Base-by-base conservation (phyloP, 805 yeast genomes). In the Teunomyces stri region DNA sequence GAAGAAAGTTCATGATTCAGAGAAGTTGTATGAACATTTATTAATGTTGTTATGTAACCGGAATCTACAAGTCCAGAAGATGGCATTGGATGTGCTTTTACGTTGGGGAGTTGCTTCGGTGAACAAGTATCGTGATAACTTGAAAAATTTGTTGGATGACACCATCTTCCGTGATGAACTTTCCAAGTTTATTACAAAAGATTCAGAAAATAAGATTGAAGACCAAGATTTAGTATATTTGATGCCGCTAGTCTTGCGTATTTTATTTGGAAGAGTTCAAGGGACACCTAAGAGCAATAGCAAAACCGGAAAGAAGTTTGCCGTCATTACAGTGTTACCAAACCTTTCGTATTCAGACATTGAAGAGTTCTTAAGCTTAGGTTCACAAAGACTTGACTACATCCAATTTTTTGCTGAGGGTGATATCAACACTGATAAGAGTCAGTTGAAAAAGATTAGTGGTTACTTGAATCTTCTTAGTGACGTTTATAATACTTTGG, bases 181-280 rank as follows among this genome's bases (percentile, higher is more conserved):
- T 27, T 72, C 87, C 16, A 78, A 76, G 13, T 76, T 94, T 34
- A 67, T 88, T 15, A 74, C 78, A 15, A 44, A 42, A 34, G 74
- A 72, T 33, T 70, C 76, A 16, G 81, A 76, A 4, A 76, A 81
- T 6, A 72, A 68, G 3, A 74, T 90, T 45, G 89, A 86, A 51
- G 74, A 71, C 6, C 72, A 71, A 3, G 97, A 94, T 60, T 69
- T 76, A 12, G 69, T 62, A 2, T 63, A 51, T 1, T 75, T 92
- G 2, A 79, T 89, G 79, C 94, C 95, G 1, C 58, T 87, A 27
- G 76, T 90, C 3, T 61, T 90, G 42, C 70, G 97, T 54, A 84
- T 94, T 21, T 69, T 94, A 16, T 92, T 85, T 65, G 98, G 98
- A 6, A 77, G 96, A 48, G 89, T 90, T 6, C 95, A 89, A 65